Conservation (phyloP, 768 basidiomycete genomes). For the Lactarius hengduanensis region DNA sequence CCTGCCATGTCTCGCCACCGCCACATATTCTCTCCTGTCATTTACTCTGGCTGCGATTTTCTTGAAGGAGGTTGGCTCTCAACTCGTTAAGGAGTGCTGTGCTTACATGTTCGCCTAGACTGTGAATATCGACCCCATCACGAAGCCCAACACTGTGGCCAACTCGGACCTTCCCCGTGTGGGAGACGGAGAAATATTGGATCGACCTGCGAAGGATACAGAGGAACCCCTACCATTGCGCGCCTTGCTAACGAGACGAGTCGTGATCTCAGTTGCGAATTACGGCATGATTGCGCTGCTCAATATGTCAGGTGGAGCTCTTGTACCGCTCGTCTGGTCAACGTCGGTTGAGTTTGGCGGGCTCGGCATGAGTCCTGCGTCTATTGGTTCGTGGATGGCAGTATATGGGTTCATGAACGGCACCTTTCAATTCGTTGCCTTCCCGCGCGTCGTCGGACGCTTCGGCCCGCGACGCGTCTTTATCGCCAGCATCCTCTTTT, state of each 20-base stretch:
- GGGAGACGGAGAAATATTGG: not conserved
- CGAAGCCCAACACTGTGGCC: not conserved
- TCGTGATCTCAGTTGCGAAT: conserved; percentile 45
- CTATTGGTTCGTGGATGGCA: conserved; percentile 41
- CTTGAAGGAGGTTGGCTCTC: conserved; percentile 15
- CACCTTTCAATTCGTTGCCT: conserved; percentile 40
- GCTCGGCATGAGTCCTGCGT: conserved; percentile 38
- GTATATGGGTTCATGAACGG: conserved; percentile 40
- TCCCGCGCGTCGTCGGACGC: conserved; percentile 38
- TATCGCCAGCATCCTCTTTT: conserved; percentile 30
- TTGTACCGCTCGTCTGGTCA: conserved; percentile 47
- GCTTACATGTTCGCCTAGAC: conserved; percentile 6
- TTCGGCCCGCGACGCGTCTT: conserved; percentile 41
- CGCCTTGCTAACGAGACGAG: conserved; percentile 35
- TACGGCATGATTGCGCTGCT: conserved; percentile 44
- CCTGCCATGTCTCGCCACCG: conserved; percentile 27
- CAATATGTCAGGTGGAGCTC: conserved; percentile 39
- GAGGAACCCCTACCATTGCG: conserved; percentile 36
- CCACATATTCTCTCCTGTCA: not conserved
- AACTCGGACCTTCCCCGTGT: not conserved
- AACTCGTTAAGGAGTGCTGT: not conserved
- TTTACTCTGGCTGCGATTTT: conserved; percentile 4
- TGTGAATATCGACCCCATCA: not conserved
- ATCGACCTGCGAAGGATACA: not conserved
- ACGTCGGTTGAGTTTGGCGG: conserved; percentile 45